Percentiles rank a stretch among this genome's conserved stretches.
Evolutionary conservation across 106 monocot species (phyloP).

Genomic region (Platanthera guangdongensis): DNA sequence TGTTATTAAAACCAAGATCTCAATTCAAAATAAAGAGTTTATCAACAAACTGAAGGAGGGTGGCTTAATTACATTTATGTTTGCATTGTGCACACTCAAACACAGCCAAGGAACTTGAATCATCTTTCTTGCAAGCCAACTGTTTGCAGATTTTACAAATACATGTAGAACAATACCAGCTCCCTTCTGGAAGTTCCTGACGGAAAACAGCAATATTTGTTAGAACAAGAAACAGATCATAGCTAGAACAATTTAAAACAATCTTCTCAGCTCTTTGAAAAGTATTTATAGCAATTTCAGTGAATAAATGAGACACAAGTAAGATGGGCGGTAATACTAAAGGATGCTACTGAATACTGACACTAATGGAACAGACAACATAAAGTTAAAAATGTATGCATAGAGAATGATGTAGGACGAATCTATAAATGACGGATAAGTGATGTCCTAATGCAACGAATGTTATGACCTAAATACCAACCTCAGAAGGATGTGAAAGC

Average conservation of each 20-base stretch:
- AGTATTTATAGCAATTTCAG: not conserved
- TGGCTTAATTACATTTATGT: conserved; percentile 54
- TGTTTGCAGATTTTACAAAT: conserved; percentile 56
- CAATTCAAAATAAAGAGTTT: not conserved
- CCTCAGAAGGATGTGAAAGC: too few species aligned
- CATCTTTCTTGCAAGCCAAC: conserved; percentile 26
- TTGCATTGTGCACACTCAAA: conserved; percentile 77
- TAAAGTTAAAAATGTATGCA: not conserved
- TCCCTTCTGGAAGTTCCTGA: conserved; percentile 89
- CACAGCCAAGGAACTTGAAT: conserved; percentile 22
- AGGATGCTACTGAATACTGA: not conserved
- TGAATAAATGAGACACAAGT: not conserved
- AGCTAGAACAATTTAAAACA: not conserved
- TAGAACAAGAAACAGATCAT: not conserved
- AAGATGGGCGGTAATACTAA: not conserved
- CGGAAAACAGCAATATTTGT: not conserved
- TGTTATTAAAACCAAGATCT: not conserved
- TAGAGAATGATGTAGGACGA: not conserved
- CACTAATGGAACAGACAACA: not conserved
- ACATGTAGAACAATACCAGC: conserved; percentile 83
- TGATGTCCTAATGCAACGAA: too few species aligned
- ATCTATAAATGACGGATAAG: too few species aligned
- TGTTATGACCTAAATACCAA: too few species aligned
- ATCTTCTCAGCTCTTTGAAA: not conserved
- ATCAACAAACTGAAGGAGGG: conserved; percentile 2